Percentiles rank a stretch among this genome's conserved stretches.
Conservation (phyloP, 495 filamentous ascomycete genomes). For the Gamarada debralockiae region DNA sequence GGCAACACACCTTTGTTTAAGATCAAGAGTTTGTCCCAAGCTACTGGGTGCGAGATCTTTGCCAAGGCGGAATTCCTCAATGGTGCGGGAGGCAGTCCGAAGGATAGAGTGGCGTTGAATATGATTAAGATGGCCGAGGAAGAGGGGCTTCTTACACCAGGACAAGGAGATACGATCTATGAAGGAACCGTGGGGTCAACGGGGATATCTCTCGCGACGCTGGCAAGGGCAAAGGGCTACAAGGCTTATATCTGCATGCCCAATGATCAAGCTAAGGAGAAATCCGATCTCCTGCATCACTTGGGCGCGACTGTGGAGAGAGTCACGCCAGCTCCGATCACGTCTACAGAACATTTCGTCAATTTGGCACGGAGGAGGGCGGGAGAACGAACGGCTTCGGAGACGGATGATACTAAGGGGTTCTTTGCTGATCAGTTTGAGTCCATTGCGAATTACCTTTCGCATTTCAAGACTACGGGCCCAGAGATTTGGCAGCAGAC, state of each 20-base stretch:
- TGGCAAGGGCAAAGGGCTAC: slow-evolving; percentile 86
- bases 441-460: slow-evolving; percentile 76
- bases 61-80: slow-evolving; percentile 97
- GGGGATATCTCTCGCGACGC: slow-evolving; percentile 86
- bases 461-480: slow-evolving; percentile 79
- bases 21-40: slow-evolving; percentile 83
- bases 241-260: slow-evolving; percentile 97
- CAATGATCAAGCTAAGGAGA: slow-evolving; percentile 83
- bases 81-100: slow-evolving; percentile 91
- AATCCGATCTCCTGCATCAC: slow-evolving; percentile 81
- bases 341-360: slow-evolving; percentile 88
- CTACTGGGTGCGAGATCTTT: slow-evolving; percentile 89
- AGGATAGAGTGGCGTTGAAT: slow-evolving; percentile 88
- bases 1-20: slow-evolving; percentile 89
- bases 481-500: slow-evolving; percentile 86
- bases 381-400: slow-evolving; percentile 53
- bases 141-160: slow-evolving; percentile 68
- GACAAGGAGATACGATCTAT: slow-evolving; percentile 89
- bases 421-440: slow-evolving; percentile 99
- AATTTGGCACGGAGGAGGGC: slow-evolving; percentile 84
- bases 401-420: slow-evolving; percentile 48
- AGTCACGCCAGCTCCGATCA: slow-evolving; percentile 86
- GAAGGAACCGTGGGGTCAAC: slow-evolving; percentile 96
- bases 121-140: slow-evolving; percentile 85
- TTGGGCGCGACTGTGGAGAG: slow-evolving; percentile 88